phyloP scores from a whole-genome alignment of 2,329 filamentous ascomycete genomes.

The Aspergillus sp. region DNA sequence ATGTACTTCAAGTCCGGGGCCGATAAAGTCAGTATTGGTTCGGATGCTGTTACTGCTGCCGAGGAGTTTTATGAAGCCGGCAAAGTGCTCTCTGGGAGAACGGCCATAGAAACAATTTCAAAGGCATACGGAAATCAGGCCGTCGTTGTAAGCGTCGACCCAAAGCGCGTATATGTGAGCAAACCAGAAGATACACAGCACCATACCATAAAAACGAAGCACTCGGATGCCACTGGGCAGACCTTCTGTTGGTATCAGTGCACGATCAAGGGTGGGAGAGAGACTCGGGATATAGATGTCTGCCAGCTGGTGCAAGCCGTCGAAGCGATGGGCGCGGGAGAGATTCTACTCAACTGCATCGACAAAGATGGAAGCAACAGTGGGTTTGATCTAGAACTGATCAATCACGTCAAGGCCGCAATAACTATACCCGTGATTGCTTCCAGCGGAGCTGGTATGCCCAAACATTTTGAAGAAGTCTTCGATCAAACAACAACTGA shows the following conservation, averaged over 20 bases:
- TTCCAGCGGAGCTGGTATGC: conserved; percentile 85
- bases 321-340: conserved; percentile 91
- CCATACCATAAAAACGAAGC: conserved; percentile 71
- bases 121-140: conserved; percentile 93
- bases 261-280: conserved; percentile 91
- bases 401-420: conserved; percentile 81
- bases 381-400: conserved; percentile 91
- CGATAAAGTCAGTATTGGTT: conserved; percentile 96
- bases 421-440: conserved; percentile 93
- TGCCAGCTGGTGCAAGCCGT: conserved; percentile 84
- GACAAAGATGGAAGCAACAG: conserved; percentile 93
- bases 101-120: conserved; percentile 94
- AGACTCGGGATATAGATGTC: conserved; percentile 92
- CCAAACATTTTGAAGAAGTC: conserved; percentile 85
- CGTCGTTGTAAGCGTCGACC: conserved; percentile 93
- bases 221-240: conserved; percentile 73
- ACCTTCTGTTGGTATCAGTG: conserved; percentile 94
- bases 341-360: conserved; percentile 96
- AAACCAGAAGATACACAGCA: conserved; percentile 68
- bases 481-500: conserved; percentile 84
- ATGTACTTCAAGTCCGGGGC: conserved; percentile 98
- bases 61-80: conserved; percentile 81
- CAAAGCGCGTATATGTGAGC: conserved; percentile 81
- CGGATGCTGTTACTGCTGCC: conserved; percentile 87
- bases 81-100: conserved; percentile 70